Percentiles rank a stretch among this genome's conserved stretches.
phyloP scores from a whole-genome alignment of 2,329 filamentous ascomycete species.

The Venturia asperata region DNA sequence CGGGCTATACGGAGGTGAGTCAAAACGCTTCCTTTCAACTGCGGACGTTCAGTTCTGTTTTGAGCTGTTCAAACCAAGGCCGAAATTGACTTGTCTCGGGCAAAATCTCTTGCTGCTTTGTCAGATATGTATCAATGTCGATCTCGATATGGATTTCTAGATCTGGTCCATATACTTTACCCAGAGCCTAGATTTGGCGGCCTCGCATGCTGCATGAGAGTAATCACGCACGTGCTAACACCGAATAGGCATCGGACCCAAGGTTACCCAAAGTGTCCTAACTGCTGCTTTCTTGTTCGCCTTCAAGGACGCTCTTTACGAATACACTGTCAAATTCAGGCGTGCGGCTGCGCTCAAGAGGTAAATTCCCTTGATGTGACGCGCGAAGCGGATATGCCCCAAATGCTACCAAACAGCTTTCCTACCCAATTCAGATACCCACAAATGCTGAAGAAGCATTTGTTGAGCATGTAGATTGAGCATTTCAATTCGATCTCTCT shows the following conservation, averaged over 20 bases:
- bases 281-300: constrained; percentile 95
- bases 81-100: too few species aligned
- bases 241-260: constrained; percentile 75
- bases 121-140: too few species aligned
- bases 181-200: neutral
- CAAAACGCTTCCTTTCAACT: neutral
- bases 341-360: constrained; percentile 5
- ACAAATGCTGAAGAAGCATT: neutral
- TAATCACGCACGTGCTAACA: constrained; percentile 18
- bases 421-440: neutral
- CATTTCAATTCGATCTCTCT: neutral
- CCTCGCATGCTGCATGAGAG: neutral
- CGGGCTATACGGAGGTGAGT: constrained; percentile 83
- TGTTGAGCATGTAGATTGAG: neutral
- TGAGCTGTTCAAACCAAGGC: too few species aligned
- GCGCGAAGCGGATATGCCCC: neutral
- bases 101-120: too few species aligned
- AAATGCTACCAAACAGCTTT: neutral
- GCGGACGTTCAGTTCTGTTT: too few species aligned
- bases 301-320: constrained; percentile 95
- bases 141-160: too few species aligned
- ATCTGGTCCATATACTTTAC: constrained; percentile 14
- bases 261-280: constrained; percentile 93
- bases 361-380: neutral
- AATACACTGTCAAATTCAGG: constrained; percentile 65